Percentiles rank a stretch among this genome's conserved stretches.
phyloP scores from a whole-genome alignment of 148 eudicot genomes.

The Dysphania ambrosioides region DNA sequence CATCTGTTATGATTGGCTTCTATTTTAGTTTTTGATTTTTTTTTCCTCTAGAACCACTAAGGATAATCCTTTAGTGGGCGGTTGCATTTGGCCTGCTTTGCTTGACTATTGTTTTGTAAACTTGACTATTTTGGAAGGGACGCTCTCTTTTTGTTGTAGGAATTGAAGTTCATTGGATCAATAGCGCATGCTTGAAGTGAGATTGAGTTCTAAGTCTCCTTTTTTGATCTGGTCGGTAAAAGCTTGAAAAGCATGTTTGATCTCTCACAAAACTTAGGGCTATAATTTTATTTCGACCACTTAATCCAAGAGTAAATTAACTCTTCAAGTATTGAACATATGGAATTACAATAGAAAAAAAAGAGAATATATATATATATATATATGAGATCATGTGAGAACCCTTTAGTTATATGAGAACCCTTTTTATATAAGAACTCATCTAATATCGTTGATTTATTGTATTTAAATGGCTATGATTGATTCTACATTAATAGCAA shows the following conservation, averaged over 20 bases:
- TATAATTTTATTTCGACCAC: neutral
- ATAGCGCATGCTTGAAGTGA: slow-evolving; percentile 14
- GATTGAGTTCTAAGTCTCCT: neutral
- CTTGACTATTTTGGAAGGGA: slow-evolving; percentile 14
- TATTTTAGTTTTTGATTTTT: neutral
- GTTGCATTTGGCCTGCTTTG: slow-evolving; percentile 24
- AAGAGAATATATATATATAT: no score
- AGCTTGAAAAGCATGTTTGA: slow-evolving; percentile 11
- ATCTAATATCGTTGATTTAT: no score
- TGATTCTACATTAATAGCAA: no score
- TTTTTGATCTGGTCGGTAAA: neutral
- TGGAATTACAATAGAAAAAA: no score
- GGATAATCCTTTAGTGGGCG: slow-evolving; percentile 13
- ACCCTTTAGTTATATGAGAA: no score
- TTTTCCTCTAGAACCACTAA: slow-evolving; percentile 18
- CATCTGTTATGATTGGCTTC: neutral
- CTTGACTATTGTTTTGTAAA: slow-evolving; percentile 9
- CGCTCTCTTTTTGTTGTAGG: neutral
- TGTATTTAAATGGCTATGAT: no score
- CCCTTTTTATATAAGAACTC: no score
- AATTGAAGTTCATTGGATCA: slow-evolving; percentile 14
- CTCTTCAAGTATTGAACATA: no score
- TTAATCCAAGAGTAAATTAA: neutral
- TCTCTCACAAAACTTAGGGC: neutral
- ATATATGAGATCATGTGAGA: no score